Conservation (phyloP, 2,329 filamentous ascomycete species). For the Ophidiomyces ophidiicola region DNA sequence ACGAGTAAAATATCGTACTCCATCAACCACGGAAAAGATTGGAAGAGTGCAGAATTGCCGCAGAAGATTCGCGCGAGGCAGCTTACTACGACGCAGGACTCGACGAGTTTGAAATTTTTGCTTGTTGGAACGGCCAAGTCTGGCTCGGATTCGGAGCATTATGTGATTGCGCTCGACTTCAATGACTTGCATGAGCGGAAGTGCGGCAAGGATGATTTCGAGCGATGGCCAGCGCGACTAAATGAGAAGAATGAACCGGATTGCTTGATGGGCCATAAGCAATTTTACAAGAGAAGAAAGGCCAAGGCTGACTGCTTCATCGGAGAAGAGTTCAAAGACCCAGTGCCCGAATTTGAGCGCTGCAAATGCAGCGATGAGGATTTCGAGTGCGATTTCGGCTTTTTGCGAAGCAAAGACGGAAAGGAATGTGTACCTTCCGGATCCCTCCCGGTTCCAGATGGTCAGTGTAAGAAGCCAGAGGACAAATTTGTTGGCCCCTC, state of each 20-base stretch:
- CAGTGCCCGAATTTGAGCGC: slow-evolving; percentile 53
- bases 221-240: slow-evolving; percentile 75
- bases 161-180: slow-evolving; percentile 72
- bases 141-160: slow-evolving; percentile 40
- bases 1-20: slow-evolving; percentile 62
- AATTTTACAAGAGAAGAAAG: slow-evolving; percentile 75
- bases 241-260: slow-evolving; percentile 68
- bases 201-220: slow-evolving; percentile 66
- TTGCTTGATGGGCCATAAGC: slow-evolving; percentile 93
- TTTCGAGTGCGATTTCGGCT: slow-evolving; percentile 96
- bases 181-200: slow-evolving; percentile 64
- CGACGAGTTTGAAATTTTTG: slow-evolving; percentile 82
- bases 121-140: slow-evolving; percentile 53
- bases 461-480: slow-evolving; percentile 57
- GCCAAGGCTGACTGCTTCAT: slow-evolving; percentile 81
- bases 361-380: slow-evolving; percentile 76
- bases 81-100: slow-evolving; percentile 82
- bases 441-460: slow-evolving; percentile 54
- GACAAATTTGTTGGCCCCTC: slow-evolving; percentile 74
- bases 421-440: slow-evolving; percentile 56
- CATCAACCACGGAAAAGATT: slow-evolving; percentile 75
- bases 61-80: slow-evolving; percentile 58
- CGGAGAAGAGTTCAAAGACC: slow-evolving; percentile 71
- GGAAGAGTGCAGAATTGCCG: slow-evolving; percentile 54
- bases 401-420: slow-evolving; percentile 53